phyloP scores from a whole-genome alignment of 2,329 filamentous ascomycete genomes.

The Venturia effusa region DNA sequence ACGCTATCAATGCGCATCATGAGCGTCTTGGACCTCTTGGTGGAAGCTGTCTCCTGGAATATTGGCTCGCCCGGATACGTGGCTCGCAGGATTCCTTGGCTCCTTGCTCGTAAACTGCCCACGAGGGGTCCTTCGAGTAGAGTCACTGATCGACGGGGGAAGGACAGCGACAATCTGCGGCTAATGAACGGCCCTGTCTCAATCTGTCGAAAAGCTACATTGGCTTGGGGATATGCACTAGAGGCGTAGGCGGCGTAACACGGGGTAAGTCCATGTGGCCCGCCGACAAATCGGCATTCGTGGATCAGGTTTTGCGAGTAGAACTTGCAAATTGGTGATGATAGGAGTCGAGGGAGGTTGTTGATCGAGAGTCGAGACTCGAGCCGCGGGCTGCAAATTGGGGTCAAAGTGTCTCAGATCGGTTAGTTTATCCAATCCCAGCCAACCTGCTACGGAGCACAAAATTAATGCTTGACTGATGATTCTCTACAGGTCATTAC shows the following conservation, averaged over 20 bases:
- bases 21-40: neutral
- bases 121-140: neutral
- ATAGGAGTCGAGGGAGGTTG: neutral
- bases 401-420: neutral
- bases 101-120: neutral
- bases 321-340: neutral
- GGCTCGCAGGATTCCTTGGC: too few relatives aligned
- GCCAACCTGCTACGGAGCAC: too few relatives aligned
- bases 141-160: neutral
- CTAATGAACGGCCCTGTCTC: too few relatives aligned
- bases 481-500: neutral
- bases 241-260: neutral
- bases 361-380: too few relatives aligned
- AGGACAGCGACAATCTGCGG: too few relatives aligned
- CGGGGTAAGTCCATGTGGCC: neutral
- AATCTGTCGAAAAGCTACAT: too few relatives aligned
- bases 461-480: too few relatives aligned
- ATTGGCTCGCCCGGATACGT: neutral
- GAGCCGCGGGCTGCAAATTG: too few relatives aligned
- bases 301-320: neutral
- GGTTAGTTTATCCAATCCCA: neutral
- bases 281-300: neutral
- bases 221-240: neutral
- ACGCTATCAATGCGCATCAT: neutral
- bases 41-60: neutral